phyloP scores from a whole-genome alignment of 2,329 filamentous ascomycete genomes.

The Botrytis byssoidea region DNA sequence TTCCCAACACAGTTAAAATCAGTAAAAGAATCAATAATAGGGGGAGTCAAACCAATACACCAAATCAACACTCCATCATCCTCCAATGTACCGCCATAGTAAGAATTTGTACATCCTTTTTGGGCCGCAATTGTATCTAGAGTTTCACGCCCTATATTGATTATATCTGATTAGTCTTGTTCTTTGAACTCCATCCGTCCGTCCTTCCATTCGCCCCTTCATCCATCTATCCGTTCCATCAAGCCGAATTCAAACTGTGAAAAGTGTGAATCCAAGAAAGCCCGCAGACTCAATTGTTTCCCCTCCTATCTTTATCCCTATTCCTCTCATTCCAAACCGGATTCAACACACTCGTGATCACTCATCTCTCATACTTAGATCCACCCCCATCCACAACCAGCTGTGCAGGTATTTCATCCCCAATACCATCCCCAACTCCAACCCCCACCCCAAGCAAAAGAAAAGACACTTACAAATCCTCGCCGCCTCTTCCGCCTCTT shows the following conservation, averaged over 20 bases:
- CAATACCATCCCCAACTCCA: background rate
- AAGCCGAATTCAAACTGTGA: background rate
- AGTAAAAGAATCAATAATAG: background rate
- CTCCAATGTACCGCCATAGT: constrained; percentile 2
- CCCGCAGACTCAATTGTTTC: no score
- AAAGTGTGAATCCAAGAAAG: background rate
- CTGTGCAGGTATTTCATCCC: background rate
- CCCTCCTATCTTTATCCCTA: background rate
- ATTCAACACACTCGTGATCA: background rate
- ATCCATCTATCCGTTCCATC: background rate
- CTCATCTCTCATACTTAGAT: background rate
- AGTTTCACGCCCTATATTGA: background rate
- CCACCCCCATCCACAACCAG: background rate
- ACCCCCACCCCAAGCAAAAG: accelerated
- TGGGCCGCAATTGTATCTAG: background rate
- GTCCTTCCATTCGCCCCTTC: background rate
- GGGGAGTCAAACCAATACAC: constrained; percentile 8
- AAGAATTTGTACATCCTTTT: constrained; percentile 7
- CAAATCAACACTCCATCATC: background rate
- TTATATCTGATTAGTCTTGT: background rate
- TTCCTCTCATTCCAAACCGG: background rate
- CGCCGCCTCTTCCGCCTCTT: background rate
- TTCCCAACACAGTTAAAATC: background rate
- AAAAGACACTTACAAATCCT: background rate
- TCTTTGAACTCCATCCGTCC: background rate